Evolutionary conservation across 768 basidiomycete species (phyloP).

Genomic region (Macrolepiota fuliginosa): DNA sequence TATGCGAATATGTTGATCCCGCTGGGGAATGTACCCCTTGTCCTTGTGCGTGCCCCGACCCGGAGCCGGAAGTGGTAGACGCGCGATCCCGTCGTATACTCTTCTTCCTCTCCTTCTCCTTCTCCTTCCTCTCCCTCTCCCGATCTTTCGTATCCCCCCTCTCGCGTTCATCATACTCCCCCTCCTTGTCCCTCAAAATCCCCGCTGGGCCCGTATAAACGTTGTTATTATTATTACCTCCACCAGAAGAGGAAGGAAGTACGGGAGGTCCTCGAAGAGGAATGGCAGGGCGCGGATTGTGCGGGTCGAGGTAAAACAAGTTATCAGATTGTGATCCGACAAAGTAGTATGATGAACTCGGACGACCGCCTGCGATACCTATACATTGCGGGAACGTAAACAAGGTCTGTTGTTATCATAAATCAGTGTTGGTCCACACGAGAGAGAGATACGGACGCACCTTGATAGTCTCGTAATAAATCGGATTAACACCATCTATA

Average conservation of each 20-base stretch:
- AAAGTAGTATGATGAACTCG: constrained; percentile 98
- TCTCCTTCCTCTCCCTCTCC: constrained; percentile 10
- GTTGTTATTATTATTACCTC: too few species aligned
- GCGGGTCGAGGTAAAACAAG: constrained; percentile 81
- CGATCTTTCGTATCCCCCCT: constrained; percentile 19
- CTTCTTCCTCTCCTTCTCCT: neutral
- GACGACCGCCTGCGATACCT: constrained; percentile 95
- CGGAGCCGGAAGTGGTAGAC: neutral
- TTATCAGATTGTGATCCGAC: constrained; percentile 89
- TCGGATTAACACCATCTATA: constrained; percentile 90
- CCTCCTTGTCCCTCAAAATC: constrained; percentile 13
- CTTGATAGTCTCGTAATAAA: constrained; percentile 82
- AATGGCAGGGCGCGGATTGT: constrained; percentile 74
- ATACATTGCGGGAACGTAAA: constrained; percentile 95
- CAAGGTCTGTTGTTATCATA: constrained; percentile 49
- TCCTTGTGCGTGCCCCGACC: neutral
- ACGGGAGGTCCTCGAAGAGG: constrained; percentile 45
- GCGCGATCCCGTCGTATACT: constrained; percentile 7
- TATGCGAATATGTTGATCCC: constrained; percentile 16
- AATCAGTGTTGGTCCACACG: neutral
- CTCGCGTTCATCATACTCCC: constrained; percentile 14
- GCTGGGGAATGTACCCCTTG: neutral
- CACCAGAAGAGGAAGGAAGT: too few species aligned
- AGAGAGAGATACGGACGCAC: constrained; percentile 21
- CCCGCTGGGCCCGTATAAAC: neutral